Evolutionary conservation across 176 grass and related monocot species (phyloP).

Genomic region (Thinopyrum elongatum): DNA sequence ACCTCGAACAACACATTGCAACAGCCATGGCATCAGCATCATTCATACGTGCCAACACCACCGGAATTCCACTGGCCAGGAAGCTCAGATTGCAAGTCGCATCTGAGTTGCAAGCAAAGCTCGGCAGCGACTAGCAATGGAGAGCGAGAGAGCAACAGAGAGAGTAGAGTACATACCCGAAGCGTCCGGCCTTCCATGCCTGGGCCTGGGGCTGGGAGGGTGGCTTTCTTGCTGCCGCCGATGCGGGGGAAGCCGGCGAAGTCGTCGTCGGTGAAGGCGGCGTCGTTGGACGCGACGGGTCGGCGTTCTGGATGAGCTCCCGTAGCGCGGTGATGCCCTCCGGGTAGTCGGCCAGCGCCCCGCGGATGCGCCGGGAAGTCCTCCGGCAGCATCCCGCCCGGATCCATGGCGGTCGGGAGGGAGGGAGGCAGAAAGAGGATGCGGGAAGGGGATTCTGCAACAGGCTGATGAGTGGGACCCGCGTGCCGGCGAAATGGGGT

Average conservation of each 20-base stretch:
- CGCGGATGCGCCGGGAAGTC: constrained; percentile 62
- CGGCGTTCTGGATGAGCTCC: constrained; percentile 91
- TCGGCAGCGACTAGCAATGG: not conserved
- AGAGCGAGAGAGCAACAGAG: not conserved
- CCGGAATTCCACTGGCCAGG: not conserved
- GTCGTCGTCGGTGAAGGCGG: constrained; percentile 87
- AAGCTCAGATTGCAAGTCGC: constrained; percentile 5
- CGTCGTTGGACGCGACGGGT: constrained; percentile 68
- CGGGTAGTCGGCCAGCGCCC: constrained; percentile 84
- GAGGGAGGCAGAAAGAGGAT: too few species aligned
- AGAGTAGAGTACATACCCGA: constrained; percentile 40
- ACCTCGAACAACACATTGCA: too few species aligned
- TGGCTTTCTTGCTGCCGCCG: constrained; percentile 81
- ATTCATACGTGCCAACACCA: not conserved
- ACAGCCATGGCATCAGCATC: too few species aligned
- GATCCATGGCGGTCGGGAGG: too few species aligned
- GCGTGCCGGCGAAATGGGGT: too few species aligned
- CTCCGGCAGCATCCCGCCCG: too few species aligned
- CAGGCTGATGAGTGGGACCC: too few species aligned
- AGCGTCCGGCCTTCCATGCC: constrained; percentile 91
- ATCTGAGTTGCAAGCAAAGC: not conserved
- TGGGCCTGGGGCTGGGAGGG: constrained; percentile 25
- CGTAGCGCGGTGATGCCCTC: constrained; percentile 85
- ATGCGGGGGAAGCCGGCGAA: constrained; percentile 87
- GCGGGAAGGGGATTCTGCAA: not conserved